Evolutionary conservation across 2,329 filamentous ascomycete species (phyloP).

Genomic region (Aspergillus spinulosporus): DNA sequence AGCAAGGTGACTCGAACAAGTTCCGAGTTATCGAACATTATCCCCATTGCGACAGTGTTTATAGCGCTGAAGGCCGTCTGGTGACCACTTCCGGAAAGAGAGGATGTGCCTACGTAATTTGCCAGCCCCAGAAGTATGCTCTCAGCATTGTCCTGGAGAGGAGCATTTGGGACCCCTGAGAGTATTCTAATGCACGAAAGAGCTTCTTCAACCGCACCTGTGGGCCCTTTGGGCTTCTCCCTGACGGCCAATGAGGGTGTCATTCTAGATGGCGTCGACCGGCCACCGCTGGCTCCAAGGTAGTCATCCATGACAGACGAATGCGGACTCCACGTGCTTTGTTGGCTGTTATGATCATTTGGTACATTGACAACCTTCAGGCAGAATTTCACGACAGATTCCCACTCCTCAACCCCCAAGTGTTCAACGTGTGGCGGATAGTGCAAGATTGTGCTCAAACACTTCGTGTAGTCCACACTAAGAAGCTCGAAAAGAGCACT

Average conservation of each 20-base stretch:
- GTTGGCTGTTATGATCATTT: constrained; percentile 30
- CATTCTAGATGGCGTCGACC: constrained; percentile 33
- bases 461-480: constrained; percentile 74
- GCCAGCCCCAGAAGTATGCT: constrained; percentile 59
- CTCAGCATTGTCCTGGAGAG: constrained; percentile 58
- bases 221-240: constrained; percentile 31
- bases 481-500: constrained; percentile 69
- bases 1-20: constrained; percentile 62
- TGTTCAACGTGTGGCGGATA: constrained; percentile 79
- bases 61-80: constrained; percentile 73
- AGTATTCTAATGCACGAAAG: constrained; percentile 67
- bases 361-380: constrained; percentile 55
- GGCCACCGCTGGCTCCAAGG: constrained; percentile 27
- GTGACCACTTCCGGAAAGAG: constrained; percentile 64
- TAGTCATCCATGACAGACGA: constrained; percentile 30
- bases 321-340: constrained; percentile 31
- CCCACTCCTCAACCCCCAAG: constrained; percentile 69
- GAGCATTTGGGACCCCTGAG: constrained; percentile 66
- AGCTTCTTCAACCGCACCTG: constrained; percentile 53
- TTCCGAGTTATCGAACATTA: constrained; percentile 66
- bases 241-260: constrained; percentile 29
- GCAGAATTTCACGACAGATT: constrained; percentile 69
- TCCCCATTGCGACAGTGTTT: constrained; percentile 67
- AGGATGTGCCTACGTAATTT: constrained; percentile 61
- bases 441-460: constrained; percentile 68